These are phyloP conservation scores for Suillus fuscotomentosus DNA, from an alignment of 768 basidiomycete genomes.

Conservation along the genomic window DNA sequence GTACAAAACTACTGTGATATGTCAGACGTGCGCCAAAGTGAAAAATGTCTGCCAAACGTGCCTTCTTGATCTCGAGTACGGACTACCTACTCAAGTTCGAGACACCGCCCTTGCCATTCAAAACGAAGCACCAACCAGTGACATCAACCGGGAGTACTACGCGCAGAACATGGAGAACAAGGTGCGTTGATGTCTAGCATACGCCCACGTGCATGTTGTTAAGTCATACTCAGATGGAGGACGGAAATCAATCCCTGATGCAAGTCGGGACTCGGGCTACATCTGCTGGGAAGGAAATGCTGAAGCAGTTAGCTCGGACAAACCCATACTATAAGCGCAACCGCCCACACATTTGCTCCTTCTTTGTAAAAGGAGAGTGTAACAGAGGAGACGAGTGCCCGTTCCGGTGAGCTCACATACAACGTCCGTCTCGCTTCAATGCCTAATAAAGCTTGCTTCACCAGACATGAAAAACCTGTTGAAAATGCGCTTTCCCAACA, in stretches of 20 bases:
- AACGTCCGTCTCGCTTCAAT: conserved; percentile 15
- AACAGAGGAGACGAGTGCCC: conserved; percentile 91
- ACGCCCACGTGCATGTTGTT: neutral
- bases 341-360: conserved; percentile 89
- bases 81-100: conserved; percentile 93
- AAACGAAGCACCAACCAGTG: conserved; percentile 91
- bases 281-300: conserved; percentile 92
- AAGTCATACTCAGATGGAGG: conserved; percentile 55
- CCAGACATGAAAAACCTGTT: conserved; percentile 84
- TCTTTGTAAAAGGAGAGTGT: conserved; percentile 95
- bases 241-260: conserved; percentile 59
- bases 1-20: conserved; percentile 96
- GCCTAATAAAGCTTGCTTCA: conserved; percentile 3
- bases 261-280: conserved; percentile 56
- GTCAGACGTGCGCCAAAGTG: conserved; percentile 95
- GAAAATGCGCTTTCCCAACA: conserved; percentile 86
- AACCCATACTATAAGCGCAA: conserved; percentile 99
- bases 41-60: conserved; percentile 98
- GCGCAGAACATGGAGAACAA: conserved; percentile 90
- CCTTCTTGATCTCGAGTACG: conserved; percentile 93
- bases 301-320: conserved; percentile 90
- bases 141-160: conserved; percentile 95
- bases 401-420: conserved; percentile 49
- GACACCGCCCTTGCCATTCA: conserved; percentile 89
- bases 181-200: conserved; percentile 36